Percentiles rank a stretch among this genome's conserved stretches.
These are phyloP conservation scores for Pseudogymnoascus sp. DNA, from an alignment of 2,329 filamentous ascomycete genomes.

Conservation along the genomic window DNA sequence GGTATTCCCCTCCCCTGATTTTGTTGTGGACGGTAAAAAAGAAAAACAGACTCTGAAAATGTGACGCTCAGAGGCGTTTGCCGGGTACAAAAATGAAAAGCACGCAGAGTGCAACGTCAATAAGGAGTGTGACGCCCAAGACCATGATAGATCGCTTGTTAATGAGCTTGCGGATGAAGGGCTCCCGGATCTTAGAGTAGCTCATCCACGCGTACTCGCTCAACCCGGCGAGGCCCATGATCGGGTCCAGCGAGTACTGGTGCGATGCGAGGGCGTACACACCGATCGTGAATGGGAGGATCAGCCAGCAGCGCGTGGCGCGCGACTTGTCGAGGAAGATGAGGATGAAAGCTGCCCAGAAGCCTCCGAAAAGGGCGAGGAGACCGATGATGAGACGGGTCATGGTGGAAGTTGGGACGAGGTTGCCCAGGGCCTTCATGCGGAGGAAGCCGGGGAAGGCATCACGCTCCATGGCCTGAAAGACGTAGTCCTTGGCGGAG, in stretches of 20 bases:
- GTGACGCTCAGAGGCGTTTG: slow-evolving; percentile 56
- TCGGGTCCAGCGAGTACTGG: slow-evolving; percentile 89
- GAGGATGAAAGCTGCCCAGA: slow-evolving; percentile 90
- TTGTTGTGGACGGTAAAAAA: not conserved
- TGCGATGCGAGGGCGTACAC: slow-evolving; percentile 86
- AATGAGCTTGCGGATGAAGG: slow-evolving; percentile 81
- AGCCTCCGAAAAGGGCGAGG: slow-evolving; percentile 78
- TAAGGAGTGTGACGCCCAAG: slow-evolving; percentile 63
- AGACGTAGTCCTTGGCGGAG: slow-evolving; percentile 96
- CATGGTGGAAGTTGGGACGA: slow-evolving; percentile 85
- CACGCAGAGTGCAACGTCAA: slow-evolving; percentile 76
- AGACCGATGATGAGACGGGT: slow-evolving; percentile 79
- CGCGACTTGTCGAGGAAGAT: slow-evolving; percentile 81
- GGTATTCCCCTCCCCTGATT: not conserved
- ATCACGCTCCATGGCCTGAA: slow-evolving; percentile 98
- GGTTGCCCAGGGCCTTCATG: slow-evolving; percentile 90
- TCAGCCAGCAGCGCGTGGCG: slow-evolving; percentile 71
- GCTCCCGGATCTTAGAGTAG: slow-evolving; percentile 81
- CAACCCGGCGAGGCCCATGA: slow-evolving; percentile 79
- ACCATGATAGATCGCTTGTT: slow-evolving; percentile 78
- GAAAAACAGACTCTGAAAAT: not conserved
- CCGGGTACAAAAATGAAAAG: slow-evolving; percentile 95
- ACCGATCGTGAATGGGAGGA: slow-evolving; percentile 85
- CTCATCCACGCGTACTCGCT: slow-evolving; percentile 97
- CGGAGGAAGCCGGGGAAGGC: slow-evolving; percentile 96